Percentiles rank a stretch among this genome's conserved stretches.
Evolutionary conservation across 202 grass and related monocot genomes (phyloP).

Genomic region (Saccharum hybrid): DNA sequence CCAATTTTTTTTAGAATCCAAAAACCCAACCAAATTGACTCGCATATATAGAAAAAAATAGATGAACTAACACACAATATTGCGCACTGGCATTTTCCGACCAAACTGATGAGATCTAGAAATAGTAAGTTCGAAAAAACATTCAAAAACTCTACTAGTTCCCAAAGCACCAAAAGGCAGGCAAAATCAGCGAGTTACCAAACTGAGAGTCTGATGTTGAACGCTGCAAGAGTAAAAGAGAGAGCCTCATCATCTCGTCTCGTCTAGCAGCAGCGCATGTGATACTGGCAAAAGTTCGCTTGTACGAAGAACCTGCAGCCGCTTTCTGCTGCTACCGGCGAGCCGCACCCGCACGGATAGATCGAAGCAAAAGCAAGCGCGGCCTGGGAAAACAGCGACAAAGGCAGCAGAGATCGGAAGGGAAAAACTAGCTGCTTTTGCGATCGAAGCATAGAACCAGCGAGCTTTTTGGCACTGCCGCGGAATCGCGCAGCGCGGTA

Average conservation of each 20-base stretch:
- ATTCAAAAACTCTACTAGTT: not conserved
- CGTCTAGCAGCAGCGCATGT: constrained; percentile 19
- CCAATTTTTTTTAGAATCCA: too few relatives aligned
- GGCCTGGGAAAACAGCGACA: constrained; percentile 30
- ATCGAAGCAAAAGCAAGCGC: not conserved
- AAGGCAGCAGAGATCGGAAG: constrained; percentile 16
- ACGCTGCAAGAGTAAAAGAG: not conserved
- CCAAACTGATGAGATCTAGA: not conserved
- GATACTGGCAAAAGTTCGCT: not conserved
- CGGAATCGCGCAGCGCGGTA: constrained; percentile 30
- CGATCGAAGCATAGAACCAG: not conserved
- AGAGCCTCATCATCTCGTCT: too few relatives aligned
- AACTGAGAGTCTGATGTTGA: not conserved
- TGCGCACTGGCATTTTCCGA: not conserved
- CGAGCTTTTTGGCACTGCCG: constrained; percentile 17
- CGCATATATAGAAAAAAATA: not conserved
- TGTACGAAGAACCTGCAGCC: not conserved
- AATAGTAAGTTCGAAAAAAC: not conserved
- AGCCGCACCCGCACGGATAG: not conserved
- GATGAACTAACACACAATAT: not conserved
- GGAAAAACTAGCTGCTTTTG: constrained; percentile 30
- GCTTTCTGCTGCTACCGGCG: not conserved
- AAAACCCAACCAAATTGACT: not conserved
- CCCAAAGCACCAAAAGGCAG: not conserved
- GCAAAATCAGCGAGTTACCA: not conserved